Conservation (phyloP, 2,329 filamentous ascomycete species). For the Macrophomina phaseolina region DNA sequence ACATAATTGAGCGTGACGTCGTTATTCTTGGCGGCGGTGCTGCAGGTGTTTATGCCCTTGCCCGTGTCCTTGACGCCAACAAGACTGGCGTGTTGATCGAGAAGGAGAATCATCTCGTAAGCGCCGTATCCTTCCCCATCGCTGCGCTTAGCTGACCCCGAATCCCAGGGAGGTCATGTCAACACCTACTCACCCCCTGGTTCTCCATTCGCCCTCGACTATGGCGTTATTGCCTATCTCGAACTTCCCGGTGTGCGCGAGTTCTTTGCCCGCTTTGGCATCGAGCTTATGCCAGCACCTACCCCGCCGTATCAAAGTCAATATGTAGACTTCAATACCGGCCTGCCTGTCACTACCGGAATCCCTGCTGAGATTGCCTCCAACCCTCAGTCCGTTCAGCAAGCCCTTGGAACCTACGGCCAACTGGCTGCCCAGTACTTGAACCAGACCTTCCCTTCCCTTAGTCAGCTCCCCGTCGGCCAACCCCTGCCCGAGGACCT, state of each 20-base stretch:
- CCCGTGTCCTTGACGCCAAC: constrained; percentile 45
- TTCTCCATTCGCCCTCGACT: constrained; percentile 43
- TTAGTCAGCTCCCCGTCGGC: neutral
- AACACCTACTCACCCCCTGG: constrained; percentile 52
- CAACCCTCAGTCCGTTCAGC: constrained; percentile 18
- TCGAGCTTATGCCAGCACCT: constrained; percentile 36
- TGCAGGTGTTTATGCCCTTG: constrained; percentile 49
- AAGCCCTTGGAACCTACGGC: constrained; percentile 34
- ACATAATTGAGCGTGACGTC: constrained; percentile 36
- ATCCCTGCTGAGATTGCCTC: neutral
- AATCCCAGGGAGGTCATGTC: constrained; percentile 53
- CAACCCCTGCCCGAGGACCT: constrained; percentile 53
- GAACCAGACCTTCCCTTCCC: constrained; percentile 25
- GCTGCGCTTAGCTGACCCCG: neutral
- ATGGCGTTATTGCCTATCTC: constrained; percentile 49
- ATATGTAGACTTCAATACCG: constrained; percentile 39
- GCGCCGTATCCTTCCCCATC: neutral
- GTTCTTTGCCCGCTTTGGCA: constrained; percentile 54
- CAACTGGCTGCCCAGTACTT: constrained; percentile 44
- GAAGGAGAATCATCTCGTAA: constrained; percentile 38
- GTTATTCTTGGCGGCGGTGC: constrained; percentile 52
- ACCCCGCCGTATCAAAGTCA: neutral
- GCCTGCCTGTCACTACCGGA: constrained; percentile 23
- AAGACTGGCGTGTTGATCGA: constrained; percentile 51
- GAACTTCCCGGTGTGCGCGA: constrained; percentile 48